A percentile compares a stretch with the other conserved stretches of the same genome.
Evolutionary conservation across 345 rosid genomes (phyloP).

Genomic region (Rhodomyrtus tomentosa): DNA sequence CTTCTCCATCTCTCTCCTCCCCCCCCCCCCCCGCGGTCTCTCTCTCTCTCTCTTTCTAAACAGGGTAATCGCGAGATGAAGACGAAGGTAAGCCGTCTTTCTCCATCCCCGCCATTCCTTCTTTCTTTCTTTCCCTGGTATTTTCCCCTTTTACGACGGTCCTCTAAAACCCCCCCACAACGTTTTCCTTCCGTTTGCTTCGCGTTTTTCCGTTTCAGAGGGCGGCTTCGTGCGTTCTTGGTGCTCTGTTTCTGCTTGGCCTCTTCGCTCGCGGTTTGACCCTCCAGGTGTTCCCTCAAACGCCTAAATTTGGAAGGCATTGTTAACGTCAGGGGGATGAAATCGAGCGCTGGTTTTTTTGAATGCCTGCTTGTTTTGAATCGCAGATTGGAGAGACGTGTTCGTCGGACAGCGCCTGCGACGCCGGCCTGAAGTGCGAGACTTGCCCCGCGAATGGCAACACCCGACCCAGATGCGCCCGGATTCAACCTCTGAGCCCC

Average conservation of each 20-base stretch:
- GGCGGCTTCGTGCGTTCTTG: not conserved
- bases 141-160: not conserved
- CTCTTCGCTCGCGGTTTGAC: not conserved
- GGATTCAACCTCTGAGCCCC: conserved; percentile 58
- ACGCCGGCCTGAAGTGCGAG: conserved; percentile 70
- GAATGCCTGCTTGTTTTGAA: not conserved
- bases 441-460: conserved; percentile 62
- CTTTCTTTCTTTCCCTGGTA: not conserved
- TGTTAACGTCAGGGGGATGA: not conserved
- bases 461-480: conserved; percentile 66
- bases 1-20: not conserved
- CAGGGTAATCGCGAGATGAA: not conserved
- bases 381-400: conserved; percentile 83
- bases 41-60: not conserved
- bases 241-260: not conserved
- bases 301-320: not conserved
- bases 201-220: not conserved
- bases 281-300: not conserved
- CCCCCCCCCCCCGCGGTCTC: too few relatives aligned
- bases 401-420: conserved; percentile 41
- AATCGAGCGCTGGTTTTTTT: not conserved
- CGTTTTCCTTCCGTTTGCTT: too few relatives aligned
- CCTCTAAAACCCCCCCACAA: not conserved
- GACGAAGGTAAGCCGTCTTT: not conserved
- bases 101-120: not conserved